A percentile compares a stretch with the other conserved stretches of the same genome.
Conservation (phyloP, 805 yeast species). For the Kodamaea laetipori region DNA sequence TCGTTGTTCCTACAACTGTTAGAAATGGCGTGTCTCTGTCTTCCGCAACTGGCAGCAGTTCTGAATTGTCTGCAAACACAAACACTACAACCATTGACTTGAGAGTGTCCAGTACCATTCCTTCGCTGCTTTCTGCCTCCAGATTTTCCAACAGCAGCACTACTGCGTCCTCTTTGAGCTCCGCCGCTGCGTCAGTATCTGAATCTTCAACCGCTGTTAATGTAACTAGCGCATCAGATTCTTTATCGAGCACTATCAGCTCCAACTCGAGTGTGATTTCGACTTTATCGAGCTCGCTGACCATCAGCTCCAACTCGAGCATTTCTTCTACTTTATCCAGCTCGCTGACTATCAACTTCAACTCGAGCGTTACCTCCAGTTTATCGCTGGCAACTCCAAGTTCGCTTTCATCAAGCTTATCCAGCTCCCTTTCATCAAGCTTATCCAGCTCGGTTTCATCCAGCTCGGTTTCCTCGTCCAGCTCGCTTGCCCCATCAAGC, state of each 20-base stretch:
- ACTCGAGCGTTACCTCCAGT: neutral
- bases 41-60: too few relatives aligned
- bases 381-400: too few relatives aligned
- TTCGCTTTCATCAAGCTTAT: too few relatives aligned
- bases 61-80: too few relatives aligned
- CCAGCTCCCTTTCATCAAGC: too few relatives aligned
- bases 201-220: conserved; percentile 5
- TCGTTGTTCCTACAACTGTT: too few relatives aligned
- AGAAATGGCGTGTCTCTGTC: neutral
- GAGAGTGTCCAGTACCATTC: neutral
- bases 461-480: neutral
- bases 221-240: conserved; percentile 7
- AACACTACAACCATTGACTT: neutral
- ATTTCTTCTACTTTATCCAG: neutral
- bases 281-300: neutral
- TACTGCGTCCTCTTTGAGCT: too few relatives aligned
- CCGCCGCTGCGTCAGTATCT: too few relatives aligned
- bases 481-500: conserved; percentile 4
- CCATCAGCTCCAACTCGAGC: neutral
- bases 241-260: too few relatives aligned
- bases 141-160: too few relatives aligned
- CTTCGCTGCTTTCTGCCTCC: neutral
- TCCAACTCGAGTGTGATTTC: neutral
- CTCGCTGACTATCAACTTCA: neutral
- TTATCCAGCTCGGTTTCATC: too few relatives aligned